phyloP scores from a whole-genome alignment of 31 red algal species.

The Asparagopsis taxiformis region DNA sequence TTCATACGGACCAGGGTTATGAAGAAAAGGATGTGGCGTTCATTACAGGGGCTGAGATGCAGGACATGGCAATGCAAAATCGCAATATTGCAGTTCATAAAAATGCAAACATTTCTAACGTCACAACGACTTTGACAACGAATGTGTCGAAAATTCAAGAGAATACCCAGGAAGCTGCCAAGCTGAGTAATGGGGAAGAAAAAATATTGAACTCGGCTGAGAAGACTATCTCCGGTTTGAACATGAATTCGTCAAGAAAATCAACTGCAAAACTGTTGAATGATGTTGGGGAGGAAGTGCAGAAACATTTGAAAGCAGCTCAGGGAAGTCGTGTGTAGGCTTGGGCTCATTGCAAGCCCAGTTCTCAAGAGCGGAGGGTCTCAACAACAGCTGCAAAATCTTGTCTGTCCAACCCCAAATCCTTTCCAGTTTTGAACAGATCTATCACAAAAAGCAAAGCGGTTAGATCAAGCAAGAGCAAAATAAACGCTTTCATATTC shows the following conservation, averaged over 20 bases:
- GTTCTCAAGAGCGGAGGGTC: constrained; percentile 64
- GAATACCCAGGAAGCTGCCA: too few species aligned
- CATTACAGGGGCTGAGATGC: neutral
- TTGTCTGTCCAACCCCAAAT: constrained; percentile 51
- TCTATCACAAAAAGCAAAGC: constrained; percentile 16
- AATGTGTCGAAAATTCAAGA: too few species aligned
- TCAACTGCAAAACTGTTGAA: neutral
- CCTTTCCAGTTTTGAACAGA: constrained; percentile 75
- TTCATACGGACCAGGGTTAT: neutral
- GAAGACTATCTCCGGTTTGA: neutral
- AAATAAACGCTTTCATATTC: constrained; percentile 3
- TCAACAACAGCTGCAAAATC: constrained; percentile 94
- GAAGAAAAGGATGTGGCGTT: neutral
- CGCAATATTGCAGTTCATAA: too few species aligned
- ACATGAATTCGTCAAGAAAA: neutral
- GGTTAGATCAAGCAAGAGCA: neutral
- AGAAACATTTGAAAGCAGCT: neutral
- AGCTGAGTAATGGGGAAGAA: too few species aligned
- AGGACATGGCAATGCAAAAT: too few species aligned
- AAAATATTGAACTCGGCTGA: neutral
- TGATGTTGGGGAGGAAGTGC: neutral
- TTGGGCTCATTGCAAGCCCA: too few species aligned
- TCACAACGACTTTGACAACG: too few species aligned
- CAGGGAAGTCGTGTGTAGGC: too few species aligned
- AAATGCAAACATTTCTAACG: too few species aligned